Evolutionary conservation across 768 basidiomycete genomes (phyloP), one percentile per base, ranked within the genome.

Genomic region (Leccinum ochraceum): DNA sequence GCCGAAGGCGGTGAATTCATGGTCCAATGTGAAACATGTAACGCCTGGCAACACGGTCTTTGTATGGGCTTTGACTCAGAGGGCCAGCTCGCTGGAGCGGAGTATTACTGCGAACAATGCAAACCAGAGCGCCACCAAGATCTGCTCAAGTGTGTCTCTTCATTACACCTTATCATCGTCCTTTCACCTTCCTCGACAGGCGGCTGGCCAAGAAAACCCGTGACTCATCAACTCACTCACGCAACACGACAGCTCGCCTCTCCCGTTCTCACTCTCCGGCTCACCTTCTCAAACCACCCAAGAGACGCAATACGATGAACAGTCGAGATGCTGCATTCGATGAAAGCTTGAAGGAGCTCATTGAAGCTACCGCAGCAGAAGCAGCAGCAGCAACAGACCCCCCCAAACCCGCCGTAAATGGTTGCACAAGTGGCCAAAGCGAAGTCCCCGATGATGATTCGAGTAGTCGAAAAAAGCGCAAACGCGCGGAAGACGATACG

Each of bases 11-110:
- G 94, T 53, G 95, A 94, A 73, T 92, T 96, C 78, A 97, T 98
- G 93, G 94, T 98, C 54, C 91, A 94, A 74, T 99, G 96, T 77
- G 96, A 98, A 77, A 88, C 81, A 49, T 99, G 96, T 80, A 92
- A 95, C 69, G 93, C 92, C 58, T 99, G 96, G 96, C 96, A 99
- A 76, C 96, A 99, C 73, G 95, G 95, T 3, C 81, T 88, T 10
- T 99, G 97, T 78, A 94, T 99, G 86, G 96, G 95, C 46, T 92
- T 91, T 74, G 87, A 91, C 65, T 84, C 85, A 36, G 87, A 90
- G 69, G 86, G 86, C 67, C 82, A 85, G 67, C 82, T 90, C 37
- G 86, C 85, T n/a, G 86, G 84, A 69, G 85, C 84, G 64, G 89
- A 94, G 74, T 98, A 98, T 75, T 95, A 88, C 67, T 99, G 97